Percentiles rank a stretch among this genome's conserved stretches.
These are phyloP conservation scores for Ambrosiella beaveri DNA, from an alignment of 2,329 filamentous ascomycete genomes.

Conservation along the genomic window DNA sequence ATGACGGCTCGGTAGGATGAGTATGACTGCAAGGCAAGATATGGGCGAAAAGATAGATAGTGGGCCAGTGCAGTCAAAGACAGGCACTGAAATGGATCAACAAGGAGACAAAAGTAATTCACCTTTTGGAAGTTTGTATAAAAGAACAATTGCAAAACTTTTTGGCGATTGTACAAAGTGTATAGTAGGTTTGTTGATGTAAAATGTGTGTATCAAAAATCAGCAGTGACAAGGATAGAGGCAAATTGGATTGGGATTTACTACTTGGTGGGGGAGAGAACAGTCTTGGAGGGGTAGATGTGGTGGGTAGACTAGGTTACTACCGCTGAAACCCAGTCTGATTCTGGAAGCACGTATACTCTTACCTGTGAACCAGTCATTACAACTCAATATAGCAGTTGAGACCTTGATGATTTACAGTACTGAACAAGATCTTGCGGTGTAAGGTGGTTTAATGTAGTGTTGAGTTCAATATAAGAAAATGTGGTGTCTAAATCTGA, in stretches of 20 bases:
- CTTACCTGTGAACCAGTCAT: constrained; percentile 10
- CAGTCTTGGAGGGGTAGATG: constrained; percentile 5
- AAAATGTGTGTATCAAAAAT: neutral
- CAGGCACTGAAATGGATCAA: neutral
- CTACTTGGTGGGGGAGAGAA: constrained; percentile 2
- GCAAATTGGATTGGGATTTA: neutral
- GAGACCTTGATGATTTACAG: neutral
- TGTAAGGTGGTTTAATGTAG: neutral
- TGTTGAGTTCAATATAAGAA: neutral
- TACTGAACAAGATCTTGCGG: neutral
- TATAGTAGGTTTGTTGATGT: neutral
- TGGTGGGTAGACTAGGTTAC: neutral
- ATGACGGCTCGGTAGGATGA: neutral
- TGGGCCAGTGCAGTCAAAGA: neutral
- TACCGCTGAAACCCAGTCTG: neutral
- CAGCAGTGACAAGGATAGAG: neutral
- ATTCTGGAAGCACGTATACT: neutral
- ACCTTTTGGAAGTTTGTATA: neutral
- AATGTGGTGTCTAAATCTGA: too few species aligned
- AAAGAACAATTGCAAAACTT: constrained; percentile 4
- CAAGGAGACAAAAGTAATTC: constrained; percentile 2
- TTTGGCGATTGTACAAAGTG: constrained; percentile 1
- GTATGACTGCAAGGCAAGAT: neutral
- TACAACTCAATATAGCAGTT: neutral
- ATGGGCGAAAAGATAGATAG: neutral